Percentiles rank a stretch among this genome's conserved stretches.
Evolutionary conservation across 2,329 filamentous ascomycete species (phyloP).

Genomic region (Colletotrichum eleusines): DNA sequence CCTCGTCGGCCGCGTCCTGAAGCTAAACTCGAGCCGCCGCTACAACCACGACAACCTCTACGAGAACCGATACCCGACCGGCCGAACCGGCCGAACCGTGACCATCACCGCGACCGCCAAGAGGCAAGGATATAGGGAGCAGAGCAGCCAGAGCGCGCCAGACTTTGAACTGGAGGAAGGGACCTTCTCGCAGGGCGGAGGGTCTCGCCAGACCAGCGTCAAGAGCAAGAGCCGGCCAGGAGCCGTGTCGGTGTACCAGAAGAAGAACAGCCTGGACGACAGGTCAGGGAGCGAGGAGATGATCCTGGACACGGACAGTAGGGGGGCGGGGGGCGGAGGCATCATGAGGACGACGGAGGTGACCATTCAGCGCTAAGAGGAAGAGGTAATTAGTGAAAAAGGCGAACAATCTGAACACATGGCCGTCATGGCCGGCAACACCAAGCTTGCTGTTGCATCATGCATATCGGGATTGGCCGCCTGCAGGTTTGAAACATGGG

Average conservation of each 20-base stretch:
- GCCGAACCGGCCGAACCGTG: slow-evolving; percentile 14
- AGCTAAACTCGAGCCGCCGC: slow-evolving; percentile 43
- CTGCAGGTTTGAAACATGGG: not conserved
- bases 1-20: slow-evolving; percentile 49
- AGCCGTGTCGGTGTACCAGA: slow-evolving; percentile 20
- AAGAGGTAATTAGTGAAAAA: not conserved
- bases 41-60: slow-evolving; percentile 30
- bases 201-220: slow-evolving; percentile 14
- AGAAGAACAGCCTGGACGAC: slow-evolving; percentile 13
- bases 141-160: slow-evolving; percentile 27
- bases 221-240: slow-evolving; percentile 14
- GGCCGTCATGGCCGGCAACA: not conserved
- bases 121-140: slow-evolving; percentile 30
- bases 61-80: slow-evolving; percentile 35
- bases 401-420: not conserved
- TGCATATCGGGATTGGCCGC: not conserved
- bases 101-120: slow-evolving; percentile 13
- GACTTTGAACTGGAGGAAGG: slow-evolving; percentile 31
- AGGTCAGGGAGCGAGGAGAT: slow-evolving; percentile 34
- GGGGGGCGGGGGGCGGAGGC: not conserved
- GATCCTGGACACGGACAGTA: slow-evolving; percentile 5
- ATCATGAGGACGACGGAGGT: slow-evolving; percentile 40
- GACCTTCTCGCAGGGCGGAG: slow-evolving; percentile 3
- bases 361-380: slow-evolving; percentile 4
- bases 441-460: too few relatives aligned